These are phyloP conservation scores for Yarrowia osloensis DNA, from an alignment of 805 yeast species.

Conservation along the genomic window DNA sequence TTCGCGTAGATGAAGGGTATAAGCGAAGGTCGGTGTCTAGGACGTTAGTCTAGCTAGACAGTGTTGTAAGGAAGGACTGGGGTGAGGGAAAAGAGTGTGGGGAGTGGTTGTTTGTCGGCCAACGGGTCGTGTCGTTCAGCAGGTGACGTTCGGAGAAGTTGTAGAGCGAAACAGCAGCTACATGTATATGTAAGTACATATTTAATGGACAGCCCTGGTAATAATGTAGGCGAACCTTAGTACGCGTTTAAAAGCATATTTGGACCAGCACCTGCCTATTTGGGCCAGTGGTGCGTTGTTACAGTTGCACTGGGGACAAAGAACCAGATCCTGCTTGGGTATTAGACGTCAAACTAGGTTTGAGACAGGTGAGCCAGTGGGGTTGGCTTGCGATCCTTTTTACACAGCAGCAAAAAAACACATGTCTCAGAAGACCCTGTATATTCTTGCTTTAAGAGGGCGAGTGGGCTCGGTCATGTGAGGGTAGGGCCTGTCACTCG, in stretches of 20 bases:
- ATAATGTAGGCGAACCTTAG: constrained; percentile 7
- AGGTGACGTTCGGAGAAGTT: not conserved
- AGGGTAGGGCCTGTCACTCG: not conserved
- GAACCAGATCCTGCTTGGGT: constrained; percentile 10
- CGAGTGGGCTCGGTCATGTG: no score
- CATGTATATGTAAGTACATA: not conserved
- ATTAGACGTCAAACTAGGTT: not conserved
- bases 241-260: constrained; percentile 9
- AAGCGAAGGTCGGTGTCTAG: not conserved
- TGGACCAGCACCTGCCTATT: constrained; percentile 10
- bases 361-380: not conserved
- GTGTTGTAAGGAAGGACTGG: constrained; percentile 2
- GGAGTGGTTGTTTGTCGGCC: not conserved
- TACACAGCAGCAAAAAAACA: not conserved
- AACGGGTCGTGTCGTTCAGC: no score
- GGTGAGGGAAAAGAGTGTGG: constrained; percentile 8
- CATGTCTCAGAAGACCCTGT: constrained; percentile 9
- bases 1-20: not conserved
- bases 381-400: not conserved
- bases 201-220: constrained; percentile 10
- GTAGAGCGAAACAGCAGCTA: not conserved
- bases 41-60: not conserved
- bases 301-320: not conserved
- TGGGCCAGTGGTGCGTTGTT: not conserved
- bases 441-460: not conserved